phyloP scores from a whole-genome alignment of 805 yeast genomes.

The Naumovozyma dairenensis region DNA sequence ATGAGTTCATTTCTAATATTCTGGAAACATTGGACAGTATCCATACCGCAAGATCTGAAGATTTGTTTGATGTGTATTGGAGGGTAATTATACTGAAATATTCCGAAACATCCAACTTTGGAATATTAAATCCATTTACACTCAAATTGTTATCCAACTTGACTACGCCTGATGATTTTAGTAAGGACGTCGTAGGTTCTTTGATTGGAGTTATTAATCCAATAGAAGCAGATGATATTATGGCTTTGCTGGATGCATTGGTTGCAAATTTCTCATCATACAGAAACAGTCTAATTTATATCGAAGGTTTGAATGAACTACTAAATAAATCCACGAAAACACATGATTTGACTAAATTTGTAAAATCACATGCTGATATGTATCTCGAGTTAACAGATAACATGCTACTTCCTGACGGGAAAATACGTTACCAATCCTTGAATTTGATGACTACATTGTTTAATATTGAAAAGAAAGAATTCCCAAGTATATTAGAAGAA shows the following conservation, averaged over 20 bases:
- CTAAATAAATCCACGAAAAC: constrained; percentile 4
- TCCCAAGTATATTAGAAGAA: constrained; percentile 37
- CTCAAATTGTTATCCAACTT: background rate
- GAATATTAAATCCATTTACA: constrained; percentile 3
- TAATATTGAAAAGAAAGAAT: constrained; percentile 18
- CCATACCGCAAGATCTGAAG: constrained; percentile 2
- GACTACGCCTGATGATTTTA: constrained; percentile 18
- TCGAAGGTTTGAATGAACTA: constrained; percentile 29
- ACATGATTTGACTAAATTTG: background rate
- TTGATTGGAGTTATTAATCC: constrained; percentile 29
- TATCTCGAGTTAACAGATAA: constrained; percentile 25
- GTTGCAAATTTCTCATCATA: constrained; percentile 20
- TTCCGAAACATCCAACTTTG: constrained; percentile 25
- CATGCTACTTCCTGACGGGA: constrained; percentile 41
- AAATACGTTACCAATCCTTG: constrained; percentile 42
- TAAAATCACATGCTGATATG: background rate
- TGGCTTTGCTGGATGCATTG: constrained; percentile 12
- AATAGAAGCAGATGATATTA: constrained; percentile 13
- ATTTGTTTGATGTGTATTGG: constrained; percentile 41
- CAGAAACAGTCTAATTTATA: constrained; percentile 31
- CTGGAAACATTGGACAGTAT: constrained; percentile 6
- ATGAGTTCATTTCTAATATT: constrained; percentile 11
- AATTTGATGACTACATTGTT: constrained; percentile 32
- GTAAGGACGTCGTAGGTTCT: constrained; percentile 36
- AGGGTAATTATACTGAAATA: constrained; percentile 36